Percentiles rank a stretch among this genome's conserved stretches.
Evolutionary conservation across 2,329 filamentous ascomycete genomes (phyloP).

Genomic region (Fusarium austroafricanum): DNA sequence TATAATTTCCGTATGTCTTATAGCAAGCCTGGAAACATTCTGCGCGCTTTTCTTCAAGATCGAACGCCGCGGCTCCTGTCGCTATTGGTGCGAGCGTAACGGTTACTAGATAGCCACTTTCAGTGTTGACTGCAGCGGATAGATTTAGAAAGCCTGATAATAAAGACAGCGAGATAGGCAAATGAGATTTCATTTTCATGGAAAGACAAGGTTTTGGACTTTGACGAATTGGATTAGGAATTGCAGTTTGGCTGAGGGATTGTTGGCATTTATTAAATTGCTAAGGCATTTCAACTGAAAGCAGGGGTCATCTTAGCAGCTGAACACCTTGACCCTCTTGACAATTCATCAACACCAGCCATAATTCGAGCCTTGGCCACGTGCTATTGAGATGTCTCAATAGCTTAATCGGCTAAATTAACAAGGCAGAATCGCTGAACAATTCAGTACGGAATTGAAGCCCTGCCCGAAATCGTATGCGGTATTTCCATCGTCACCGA

Average conservation of each 20-base stretch:
- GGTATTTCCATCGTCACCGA: not conserved
- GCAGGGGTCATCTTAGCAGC: not conserved
- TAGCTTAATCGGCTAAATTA: not conserved
- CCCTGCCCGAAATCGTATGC: not conserved
- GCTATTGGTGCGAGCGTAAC: not conserved
- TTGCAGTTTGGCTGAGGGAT: not conserved
- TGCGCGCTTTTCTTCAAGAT: conserved; percentile 2
- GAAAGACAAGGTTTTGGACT: too few species aligned
- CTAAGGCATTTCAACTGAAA: not conserved
- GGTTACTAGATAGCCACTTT: not conserved
- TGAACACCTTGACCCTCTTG: not conserved
- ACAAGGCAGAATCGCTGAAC: not conserved
- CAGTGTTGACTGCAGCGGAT: not conserved
- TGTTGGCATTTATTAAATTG: not conserved
- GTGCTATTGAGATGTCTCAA: not conserved
- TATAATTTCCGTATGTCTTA: conserved; percentile 7
- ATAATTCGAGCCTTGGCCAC: not conserved
- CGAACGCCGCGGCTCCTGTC: not conserved
- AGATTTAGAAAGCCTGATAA: rapidly evolving
- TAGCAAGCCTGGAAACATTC: conserved; percentile 17
- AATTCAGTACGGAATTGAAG: too few species aligned
- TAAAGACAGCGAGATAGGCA: not conserved
- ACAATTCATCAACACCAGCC: not conserved
- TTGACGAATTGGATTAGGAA: too few species aligned
- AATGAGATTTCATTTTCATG: not conserved